Base-by-base conservation (phyloP, 2,329 filamentous ascomycete species). In the Talaromyces sp. region DNA sequence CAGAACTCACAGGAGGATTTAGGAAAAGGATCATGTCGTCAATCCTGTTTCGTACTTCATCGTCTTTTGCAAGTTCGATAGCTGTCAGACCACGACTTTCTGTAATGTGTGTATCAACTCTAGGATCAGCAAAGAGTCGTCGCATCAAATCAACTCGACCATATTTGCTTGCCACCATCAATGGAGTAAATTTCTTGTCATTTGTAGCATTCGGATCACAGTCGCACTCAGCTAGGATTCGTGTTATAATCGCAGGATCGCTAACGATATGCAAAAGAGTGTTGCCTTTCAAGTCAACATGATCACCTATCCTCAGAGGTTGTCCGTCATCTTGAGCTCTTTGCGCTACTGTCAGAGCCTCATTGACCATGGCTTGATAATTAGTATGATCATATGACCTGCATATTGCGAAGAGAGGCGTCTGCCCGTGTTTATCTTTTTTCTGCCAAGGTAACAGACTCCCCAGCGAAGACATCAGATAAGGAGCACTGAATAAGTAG, bases 161-260 rank as follows among this genome's bases (percentile, higher is more conserved):
- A 74, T 98, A 99, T 77, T 99, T 99, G 84, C 94, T 98, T 7
- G 94, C 94, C 68, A 99, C 91, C 95, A 99, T 99, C 65, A 99
- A 83, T 1, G 95, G 89, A 0, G 96, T 99, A 74, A 99, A 98
- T 58, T 88, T 90, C 79, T 92, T 97, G 71, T 98, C 93, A 73
- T 99, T 99, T 8, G 89, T 91, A 8, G 94, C 93, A 78, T 99
- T 99, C 64, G 94, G 91, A 74, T 99, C 93, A n/a, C 93, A 90
- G 70, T 99, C 95, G 78, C 93, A 96, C 67, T 89, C 86, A 64
- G 91, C 86, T 40, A 99, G 82, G 47, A 98, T 90, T 67, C 87
- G 86, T 63, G 88, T 75, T 1, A 92, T 91, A 58, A 98, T 84
- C 64, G 88, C 85, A 8, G 91, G 85, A 72, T 98, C 92, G 70